These are phyloP conservation scores for Metschnikowia cerradonensis DNA, from an alignment of 805 yeast species.

Conservation along the genomic window DNA sequence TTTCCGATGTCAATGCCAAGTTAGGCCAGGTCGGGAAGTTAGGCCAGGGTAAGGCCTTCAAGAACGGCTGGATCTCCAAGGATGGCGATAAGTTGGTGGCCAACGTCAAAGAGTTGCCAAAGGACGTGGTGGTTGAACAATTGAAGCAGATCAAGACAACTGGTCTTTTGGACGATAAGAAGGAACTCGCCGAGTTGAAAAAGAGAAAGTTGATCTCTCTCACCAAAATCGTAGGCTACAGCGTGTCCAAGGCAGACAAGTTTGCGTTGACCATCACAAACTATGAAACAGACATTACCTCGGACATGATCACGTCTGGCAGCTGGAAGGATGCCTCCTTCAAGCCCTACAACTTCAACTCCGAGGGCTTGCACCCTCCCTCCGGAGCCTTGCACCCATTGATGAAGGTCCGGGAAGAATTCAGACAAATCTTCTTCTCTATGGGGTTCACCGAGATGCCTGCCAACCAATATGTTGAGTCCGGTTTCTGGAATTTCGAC, in stretches of 20 bases:
- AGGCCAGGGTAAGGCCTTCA: conserved; percentile 97
- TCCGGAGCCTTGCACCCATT: conserved; percentile 97
- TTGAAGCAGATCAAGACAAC: conserved; percentile 53
- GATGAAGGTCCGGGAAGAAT: conserved; percentile 94
- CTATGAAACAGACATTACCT: conserved; percentile 88
- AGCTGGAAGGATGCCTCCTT: conserved; percentile 80
- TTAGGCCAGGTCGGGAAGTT: conserved; percentile 82
- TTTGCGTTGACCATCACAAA: conserved; percentile 77
- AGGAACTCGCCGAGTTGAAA: conserved; percentile 78
- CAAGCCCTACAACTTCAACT: conserved; percentile 93
- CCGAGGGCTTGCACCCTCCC: conserved; percentile 83
- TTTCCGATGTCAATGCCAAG: conserved; percentile 65
- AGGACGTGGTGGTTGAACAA: conserved; percentile 63
- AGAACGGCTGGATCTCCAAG: conserved; percentile 92
- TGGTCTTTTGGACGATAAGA: conserved; percentile 57
- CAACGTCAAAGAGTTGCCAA: conserved; percentile 52
- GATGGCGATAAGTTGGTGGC: conserved; percentile 76
- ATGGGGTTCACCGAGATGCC: conserved; percentile 99
- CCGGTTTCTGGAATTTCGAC: conserved; percentile 99
- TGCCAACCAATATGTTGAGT: conserved; percentile 94
- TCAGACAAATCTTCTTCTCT: conserved; percentile 93
- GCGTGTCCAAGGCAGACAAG: conserved; percentile 74
- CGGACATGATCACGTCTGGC: conserved; percentile 84
- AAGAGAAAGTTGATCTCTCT: conserved; percentile 82
- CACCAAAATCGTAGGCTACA: conserved; percentile 71